Percentiles rank a stretch among this genome's conserved stretches.
phyloP scores from a whole-genome alignment of 2,329 filamentous ascomycete genomes.

The Colletotrichum shisoi region DNA sequence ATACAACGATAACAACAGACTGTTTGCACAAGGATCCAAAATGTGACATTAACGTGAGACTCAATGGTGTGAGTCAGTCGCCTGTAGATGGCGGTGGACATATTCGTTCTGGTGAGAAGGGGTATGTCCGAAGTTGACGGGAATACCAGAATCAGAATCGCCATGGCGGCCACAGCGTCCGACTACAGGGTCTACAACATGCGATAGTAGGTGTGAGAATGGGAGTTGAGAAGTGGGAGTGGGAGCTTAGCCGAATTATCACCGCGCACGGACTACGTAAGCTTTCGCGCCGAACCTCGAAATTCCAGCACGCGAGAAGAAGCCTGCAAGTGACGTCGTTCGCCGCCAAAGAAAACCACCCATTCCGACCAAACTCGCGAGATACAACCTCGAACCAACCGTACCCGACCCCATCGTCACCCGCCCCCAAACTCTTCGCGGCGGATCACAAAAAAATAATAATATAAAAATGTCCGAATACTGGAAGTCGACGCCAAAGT shows the following conservation, averaged over 20 bases:
- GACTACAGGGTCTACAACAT: background rate
- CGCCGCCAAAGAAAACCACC: background rate
- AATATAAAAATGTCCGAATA: constrained; percentile 97
- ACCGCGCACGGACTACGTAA: background rate
- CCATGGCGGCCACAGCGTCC: background rate
- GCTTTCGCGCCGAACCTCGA: constrained; percentile 6
- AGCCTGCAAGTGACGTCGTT: constrained; percentile 15
- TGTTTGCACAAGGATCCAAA: no score
- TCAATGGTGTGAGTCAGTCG: no score
- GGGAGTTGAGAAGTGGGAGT: no score
- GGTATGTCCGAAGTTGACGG: background rate
- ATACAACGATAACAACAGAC: no score
- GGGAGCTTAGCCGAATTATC: background rate
- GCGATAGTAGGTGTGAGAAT: background rate
- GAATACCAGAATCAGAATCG: background rate
- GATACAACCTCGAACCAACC: background rate
- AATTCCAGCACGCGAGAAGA: constrained; percentile 18
- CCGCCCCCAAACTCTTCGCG: background rate
- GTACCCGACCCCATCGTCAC: background rate
- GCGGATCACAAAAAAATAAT: constrained; percentile 52
- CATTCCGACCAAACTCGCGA: background rate
- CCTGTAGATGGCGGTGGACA: constrained; percentile 4
- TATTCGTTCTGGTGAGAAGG: constrained; percentile 9
- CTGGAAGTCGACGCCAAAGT: constrained; percentile 97
- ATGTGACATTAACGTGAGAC: no score